phyloP scores from a whole-genome alignment of 371 early-diverging fungal genomes.

The Rozella allomycis region DNA sequence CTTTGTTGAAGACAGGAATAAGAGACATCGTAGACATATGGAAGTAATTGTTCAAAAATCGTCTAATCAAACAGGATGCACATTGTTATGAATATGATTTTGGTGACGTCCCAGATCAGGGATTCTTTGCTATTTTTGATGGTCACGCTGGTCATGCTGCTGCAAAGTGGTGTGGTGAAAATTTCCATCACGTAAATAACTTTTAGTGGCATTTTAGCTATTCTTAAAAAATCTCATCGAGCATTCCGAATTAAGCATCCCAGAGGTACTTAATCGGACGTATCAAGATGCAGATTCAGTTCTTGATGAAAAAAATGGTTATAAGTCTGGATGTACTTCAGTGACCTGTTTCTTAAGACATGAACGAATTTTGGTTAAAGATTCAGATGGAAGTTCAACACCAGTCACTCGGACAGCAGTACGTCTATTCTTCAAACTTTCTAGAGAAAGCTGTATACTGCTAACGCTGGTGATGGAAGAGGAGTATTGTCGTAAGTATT shows the following conservation, averaged over 20 bases:
- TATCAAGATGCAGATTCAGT: too few relatives aligned
- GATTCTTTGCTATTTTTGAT: slow-evolving; percentile 86
- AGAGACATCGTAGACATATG: slow-evolving; percentile 77
- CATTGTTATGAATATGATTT: background rate
- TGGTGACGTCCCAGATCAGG: slow-evolving; percentile 1
- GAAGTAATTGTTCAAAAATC: too few relatives aligned
- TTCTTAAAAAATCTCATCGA: slow-evolving; percentile 24
- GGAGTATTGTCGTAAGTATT: slow-evolving; percentile 52
- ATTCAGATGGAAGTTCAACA: too few relatives aligned
- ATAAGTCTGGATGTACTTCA: too few relatives aligned
- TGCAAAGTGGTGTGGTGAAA: slow-evolving; percentile 82
- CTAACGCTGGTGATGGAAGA: slow-evolving; percentile 90
- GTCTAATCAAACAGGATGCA: too few relatives aligned
- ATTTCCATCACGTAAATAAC: slow-evolving; percentile 49
- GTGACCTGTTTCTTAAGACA: too few relatives aligned
- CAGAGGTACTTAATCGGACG: slow-evolving; percentile 56
- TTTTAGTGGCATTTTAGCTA: background rate
- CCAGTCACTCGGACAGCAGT: too few relatives aligned
- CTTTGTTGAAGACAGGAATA: slow-evolving; percentile 65
- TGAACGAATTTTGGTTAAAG: too few relatives aligned
- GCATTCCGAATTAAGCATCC: slow-evolving; percentile 28
- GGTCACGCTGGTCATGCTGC: slow-evolving; percentile 92
- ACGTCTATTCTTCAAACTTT: too few relatives aligned
- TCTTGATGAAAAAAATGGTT: too few relatives aligned
- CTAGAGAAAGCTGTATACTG: slow-evolving; percentile 73